These are phyloP conservation scores for Aspergillus diversus DNA, from an alignment of 495 filamentous ascomycete species.

Conservation along the genomic window DNA sequence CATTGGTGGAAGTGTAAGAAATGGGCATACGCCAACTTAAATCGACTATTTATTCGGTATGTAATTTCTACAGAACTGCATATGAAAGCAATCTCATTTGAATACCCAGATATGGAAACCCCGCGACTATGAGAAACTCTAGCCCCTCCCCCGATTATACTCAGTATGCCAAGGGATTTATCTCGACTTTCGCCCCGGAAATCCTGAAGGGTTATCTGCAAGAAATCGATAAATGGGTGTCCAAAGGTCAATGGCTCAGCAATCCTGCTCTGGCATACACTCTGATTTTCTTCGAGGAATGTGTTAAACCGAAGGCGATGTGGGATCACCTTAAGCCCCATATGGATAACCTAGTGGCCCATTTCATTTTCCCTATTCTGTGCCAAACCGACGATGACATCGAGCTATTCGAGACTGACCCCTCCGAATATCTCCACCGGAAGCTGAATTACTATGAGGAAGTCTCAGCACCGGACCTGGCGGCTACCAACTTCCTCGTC, in stretches of 20 bases:
- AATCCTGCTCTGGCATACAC: conserved; percentile 90
- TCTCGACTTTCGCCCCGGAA: conserved; percentile 87
- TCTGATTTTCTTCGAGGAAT: conserved; percentile 92
- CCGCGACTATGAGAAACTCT: conserved; percentile 65
- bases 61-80: conserved; percentile 19
- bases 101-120: conserved; percentile 80
- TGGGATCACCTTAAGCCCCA: conserved; percentile 94
- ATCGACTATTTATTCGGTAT: conserved; percentile 90
- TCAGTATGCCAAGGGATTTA: conserved; percentile 86
- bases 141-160: conserved; percentile 66
- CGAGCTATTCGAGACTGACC: conserved; percentile 90
- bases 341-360: conserved; percentile 85
- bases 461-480: conserved; percentile 92
- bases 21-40: conserved; percentile 97
- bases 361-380: conserved; percentile 92
- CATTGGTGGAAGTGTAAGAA: conserved; percentile 99
- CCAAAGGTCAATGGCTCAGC: conserved; percentile 93
- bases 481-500: conserved; percentile 94
- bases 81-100: conserved; percentile 17
- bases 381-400: conserved; percentile 93
- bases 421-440: conserved; percentile 92
- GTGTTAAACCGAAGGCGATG: conserved; percentile 95
- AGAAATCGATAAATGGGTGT: conserved; percentile 96
- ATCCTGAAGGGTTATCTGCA: conserved; percentile 90
- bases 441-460: conserved; percentile 99